Conservation (phyloP, 306 rosid genomes). For the Pueraria montana region DNA sequence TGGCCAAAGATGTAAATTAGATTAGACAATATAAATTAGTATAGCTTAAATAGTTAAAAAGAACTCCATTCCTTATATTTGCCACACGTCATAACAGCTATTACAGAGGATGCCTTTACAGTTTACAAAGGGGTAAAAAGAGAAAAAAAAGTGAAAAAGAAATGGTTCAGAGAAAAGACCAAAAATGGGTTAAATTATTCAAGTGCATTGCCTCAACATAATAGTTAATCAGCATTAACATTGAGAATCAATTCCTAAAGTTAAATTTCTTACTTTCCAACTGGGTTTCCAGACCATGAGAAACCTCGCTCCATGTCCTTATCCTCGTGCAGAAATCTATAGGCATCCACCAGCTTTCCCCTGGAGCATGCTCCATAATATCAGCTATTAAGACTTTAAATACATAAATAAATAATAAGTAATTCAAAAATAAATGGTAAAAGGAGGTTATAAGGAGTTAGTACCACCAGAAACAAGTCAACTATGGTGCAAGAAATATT, state of each 20-base stretch:
- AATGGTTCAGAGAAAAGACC: background rate
- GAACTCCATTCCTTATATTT: background rate
- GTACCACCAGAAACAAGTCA: constrained; percentile 31
- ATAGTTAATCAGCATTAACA: constrained; percentile 31
- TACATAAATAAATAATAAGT: background rate
- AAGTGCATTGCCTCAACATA: constrained; percentile 11
- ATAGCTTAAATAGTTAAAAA: constrained; percentile 7
- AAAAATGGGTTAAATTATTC: background rate
- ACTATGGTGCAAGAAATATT: background rate
- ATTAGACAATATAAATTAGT: constrained; percentile 37
- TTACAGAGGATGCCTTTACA: constrained; percentile 14
- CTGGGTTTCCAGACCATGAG: constrained; percentile 97
- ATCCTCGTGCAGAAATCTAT: constrained; percentile 83
- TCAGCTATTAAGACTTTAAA: constrained; percentile 45
- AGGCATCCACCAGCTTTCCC: constrained; percentile 94
- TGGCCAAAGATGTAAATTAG: constrained; percentile 25
- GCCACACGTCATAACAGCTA: constrained; percentile 13
- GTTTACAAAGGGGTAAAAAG: constrained; percentile 9
- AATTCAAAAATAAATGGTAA: constrained; percentile 1
- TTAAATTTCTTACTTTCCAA: constrained; percentile 77
- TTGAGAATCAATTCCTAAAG: constrained; percentile 26
- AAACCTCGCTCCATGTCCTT: constrained; percentile 90
- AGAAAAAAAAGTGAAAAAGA: background rate
- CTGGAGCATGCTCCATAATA: constrained; percentile 57
- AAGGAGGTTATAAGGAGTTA: background rate